Evolutionary conservation across 2,329 filamentous ascomycete species (phyloP).

Genomic region (Venturia oleaginea): DNA sequence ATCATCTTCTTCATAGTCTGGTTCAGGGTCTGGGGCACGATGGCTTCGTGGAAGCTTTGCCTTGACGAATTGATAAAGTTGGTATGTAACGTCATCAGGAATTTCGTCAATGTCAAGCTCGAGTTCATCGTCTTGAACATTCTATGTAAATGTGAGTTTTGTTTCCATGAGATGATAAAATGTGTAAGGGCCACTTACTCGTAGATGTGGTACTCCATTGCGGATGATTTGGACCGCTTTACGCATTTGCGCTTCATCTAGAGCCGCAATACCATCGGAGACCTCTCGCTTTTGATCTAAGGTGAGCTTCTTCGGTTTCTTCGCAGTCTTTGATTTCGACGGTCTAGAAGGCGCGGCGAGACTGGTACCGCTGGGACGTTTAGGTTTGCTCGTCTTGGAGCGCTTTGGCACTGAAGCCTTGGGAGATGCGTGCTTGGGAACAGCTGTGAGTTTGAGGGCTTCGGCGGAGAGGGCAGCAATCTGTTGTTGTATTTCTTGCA

Average conservation of each 20-base stretch:
- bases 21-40: slow-evolving; percentile 24
- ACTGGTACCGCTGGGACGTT: neutral
- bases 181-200: slow-evolving; percentile 33
- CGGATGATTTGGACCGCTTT: slow-evolving; percentile 86
- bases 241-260: slow-evolving; percentile 69
- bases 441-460: slow-evolving; percentile 7
- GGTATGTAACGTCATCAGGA: slow-evolving; percentile 43
- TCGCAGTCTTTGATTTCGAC: slow-evolving; percentile 13
- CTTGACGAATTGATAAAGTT: slow-evolving; percentile 48
- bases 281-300: slow-evolving; percentile 85
- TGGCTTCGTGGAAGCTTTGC: slow-evolving; percentile 24
- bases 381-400: slow-evolving; percentile 28
- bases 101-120: slow-evolving; percentile 58
- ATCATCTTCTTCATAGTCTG: slow-evolving; percentile 23
- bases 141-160: slow-evolving; percentile 18
- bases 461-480: slow-evolving; percentile 64
- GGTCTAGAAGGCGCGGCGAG: slow-evolving; percentile 17
- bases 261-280: slow-evolving; percentile 71
- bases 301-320: slow-evolving; percentile 40
- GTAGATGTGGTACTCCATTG: slow-evolving; percentile 65
- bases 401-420: slow-evolving; percentile 35
- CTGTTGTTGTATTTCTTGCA: slow-evolving; percentile 48
- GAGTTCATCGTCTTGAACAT: slow-evolving; percentile 50
- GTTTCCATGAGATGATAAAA: slow-evolving; percentile 9
- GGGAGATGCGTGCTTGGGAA: slow-evolving; percentile 45